Evolutionary conservation across 164 flowering plant genomes (phyloP).

Genomic region (Sextonia rubra): DNA sequence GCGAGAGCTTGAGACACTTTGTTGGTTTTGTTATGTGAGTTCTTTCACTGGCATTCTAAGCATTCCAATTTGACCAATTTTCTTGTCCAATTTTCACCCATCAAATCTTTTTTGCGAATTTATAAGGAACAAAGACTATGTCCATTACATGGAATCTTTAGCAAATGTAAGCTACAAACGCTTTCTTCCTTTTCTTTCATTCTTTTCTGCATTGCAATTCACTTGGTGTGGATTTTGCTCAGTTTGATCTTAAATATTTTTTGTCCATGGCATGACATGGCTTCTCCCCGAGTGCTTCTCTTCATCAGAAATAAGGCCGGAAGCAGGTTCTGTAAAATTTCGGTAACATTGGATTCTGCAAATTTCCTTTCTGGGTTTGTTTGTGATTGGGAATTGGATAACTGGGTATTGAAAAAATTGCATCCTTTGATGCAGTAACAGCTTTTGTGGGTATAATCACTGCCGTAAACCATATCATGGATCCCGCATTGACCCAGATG

Average conservation of each 20-base stretch:
- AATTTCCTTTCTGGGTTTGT: no score
- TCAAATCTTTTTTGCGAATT: no score
- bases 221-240: not conserved
- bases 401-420: no score
- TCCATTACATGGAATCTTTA: conserved; percentile 79
- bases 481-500: conserved; percentile 42
- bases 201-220: not conserved
- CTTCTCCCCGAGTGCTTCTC: conserved; percentile 92
- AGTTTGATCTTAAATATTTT: conserved; percentile 7
- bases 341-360: no score
- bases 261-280: conserved; percentile 76
- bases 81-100: no score
- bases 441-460: conserved; percentile 73
- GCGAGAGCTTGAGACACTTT: no score
- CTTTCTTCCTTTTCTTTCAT: not conserved
- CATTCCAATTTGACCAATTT: no score
- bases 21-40: no score
- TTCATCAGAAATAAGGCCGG: conserved; percentile 89
- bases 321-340: conserved; percentile 99
- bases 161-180: conserved; percentile 67
- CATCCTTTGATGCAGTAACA: conserved; percentile 47
- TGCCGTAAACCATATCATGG: conserved; percentile 80
- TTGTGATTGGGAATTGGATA: no score
- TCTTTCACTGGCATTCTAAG: no score
- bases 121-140: conserved; percentile 71